A percentile compares a stretch with the other conserved stretches of the same genome.
These are phyloP conservation scores for Sclerotinia nivalis DNA, from an alignment of 2,329 filamentous ascomycete genomes.

Conservation along the genomic window DNA sequence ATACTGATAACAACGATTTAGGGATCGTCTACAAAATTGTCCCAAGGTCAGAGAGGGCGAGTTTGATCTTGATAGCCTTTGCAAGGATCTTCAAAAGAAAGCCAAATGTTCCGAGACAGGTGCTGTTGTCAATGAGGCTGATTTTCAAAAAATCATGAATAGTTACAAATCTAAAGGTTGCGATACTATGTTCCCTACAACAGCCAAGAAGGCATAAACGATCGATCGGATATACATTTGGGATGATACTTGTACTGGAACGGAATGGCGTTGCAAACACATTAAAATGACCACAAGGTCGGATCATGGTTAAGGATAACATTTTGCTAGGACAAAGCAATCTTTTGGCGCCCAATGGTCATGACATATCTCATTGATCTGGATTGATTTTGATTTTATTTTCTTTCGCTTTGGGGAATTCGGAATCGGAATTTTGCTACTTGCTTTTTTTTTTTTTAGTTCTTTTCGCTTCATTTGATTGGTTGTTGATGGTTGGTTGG, in stretches of 20 bases:
- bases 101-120: slow-evolving; percentile 91
- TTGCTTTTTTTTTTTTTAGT: neutral
- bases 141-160: slow-evolving; percentile 78
- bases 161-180: neutral
- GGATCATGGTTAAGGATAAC: slow-evolving; percentile 16
- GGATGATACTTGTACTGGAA: slow-evolving; percentile 14
- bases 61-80: slow-evolving; percentile 90
- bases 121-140: slow-evolving; percentile 83
- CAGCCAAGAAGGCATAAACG: slow-evolving; percentile 10
- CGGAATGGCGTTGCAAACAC: slow-evolving; percentile 18
- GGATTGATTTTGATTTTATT: slow-evolving; percentile 9
- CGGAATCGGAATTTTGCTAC: neutral
- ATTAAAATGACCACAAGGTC: slow-evolving; percentile 19
- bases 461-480: neutral
- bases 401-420: neutral
- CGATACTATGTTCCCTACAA: neutral
- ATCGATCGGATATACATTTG: slow-evolving; percentile 11
- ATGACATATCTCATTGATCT: slow-evolving; percentile 7
- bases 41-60: slow-evolving; percentile 86
- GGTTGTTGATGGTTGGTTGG: neutral
- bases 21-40: slow-evolving; percentile 87
- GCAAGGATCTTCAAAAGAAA: slow-evolving; percentile 90
- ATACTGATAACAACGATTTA: slow-evolving; percentile 44
- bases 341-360: slow-evolving; percentile 13
- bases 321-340: slow-evolving; percentile 19